Conservation (phyloP, 192 early-diverging fungal genomes). For the Backusella australiensis region DNA sequence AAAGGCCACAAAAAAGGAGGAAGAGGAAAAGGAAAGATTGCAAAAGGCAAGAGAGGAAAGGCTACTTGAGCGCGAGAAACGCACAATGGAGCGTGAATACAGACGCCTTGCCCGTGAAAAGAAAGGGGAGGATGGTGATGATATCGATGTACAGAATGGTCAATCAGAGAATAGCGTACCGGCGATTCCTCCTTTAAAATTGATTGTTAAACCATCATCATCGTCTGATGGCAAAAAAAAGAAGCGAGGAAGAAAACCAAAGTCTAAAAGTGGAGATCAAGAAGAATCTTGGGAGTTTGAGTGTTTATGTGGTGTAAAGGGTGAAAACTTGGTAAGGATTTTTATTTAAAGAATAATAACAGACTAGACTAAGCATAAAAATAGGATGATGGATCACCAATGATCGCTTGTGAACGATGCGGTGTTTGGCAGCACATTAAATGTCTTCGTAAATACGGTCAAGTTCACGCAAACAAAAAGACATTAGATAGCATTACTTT, state of each 20-base stretch:
- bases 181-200: neutral
- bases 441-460: conserved; percentile 48
- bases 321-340: conserved; percentile 44
- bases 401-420: conserved; percentile 71
- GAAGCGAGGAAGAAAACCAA: conserved; percentile 17
- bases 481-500: conserved; percentile 50
- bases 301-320: conserved; percentile 46
- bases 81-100: conserved; percentile 34
- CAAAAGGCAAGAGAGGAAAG: conserved; percentile 28
- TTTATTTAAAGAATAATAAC: neutral
- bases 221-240: neutral
- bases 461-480: conserved; percentile 21
- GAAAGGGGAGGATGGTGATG: neutral
- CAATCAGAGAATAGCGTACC: neutral
- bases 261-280: conserved; percentile 21
- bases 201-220: neutral
- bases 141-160: neutral
- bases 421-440: conserved; percentile 70
- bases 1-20: conserved; percentile 32
- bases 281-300: conserved; percentile 47
- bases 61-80: conserved; percentile 34
- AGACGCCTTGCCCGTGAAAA: conserved; percentile 20
- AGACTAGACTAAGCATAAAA: neutral
- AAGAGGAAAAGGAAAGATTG: conserved; percentile 22
- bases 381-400: conserved; percentile 65